Conservation (phyloP, 2,329 filamentous ascomycete species). For the Westerdykella sp. region DNA sequence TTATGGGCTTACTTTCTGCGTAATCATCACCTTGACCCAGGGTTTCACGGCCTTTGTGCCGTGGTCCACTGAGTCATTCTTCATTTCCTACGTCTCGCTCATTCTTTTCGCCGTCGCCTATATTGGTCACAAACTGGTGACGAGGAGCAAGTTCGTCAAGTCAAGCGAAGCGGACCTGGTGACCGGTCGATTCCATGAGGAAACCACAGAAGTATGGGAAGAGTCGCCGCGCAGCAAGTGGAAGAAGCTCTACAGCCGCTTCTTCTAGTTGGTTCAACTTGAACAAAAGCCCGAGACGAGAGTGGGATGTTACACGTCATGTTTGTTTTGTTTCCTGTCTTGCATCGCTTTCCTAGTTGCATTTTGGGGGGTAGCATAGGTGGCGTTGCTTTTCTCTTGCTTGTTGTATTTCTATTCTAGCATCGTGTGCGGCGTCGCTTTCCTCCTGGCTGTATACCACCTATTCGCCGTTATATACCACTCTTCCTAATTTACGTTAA, state of each 20-base stretch:
- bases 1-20: constrained; percentile 35
- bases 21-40: constrained; percentile 38
- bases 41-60: constrained; percentile 40
- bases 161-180: constrained; percentile 40
- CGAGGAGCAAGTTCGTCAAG: constrained; percentile 36
- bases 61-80: constrained; percentile 33
- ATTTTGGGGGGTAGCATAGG: background rate
- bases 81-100: constrained; percentile 37
- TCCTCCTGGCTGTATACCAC: no score
- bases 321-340: constrained; percentile 1
- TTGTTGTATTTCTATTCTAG: no score
- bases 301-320: background rate
- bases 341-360: background rate
- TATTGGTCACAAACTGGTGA: constrained; percentile 50
- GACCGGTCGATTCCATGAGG: constrained; percentile 34
- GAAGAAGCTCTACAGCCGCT: constrained; percentile 25
- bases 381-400: background rate
- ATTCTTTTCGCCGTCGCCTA: constrained; percentile 47
- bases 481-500: background rate
- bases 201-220: constrained; percentile 28
- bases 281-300: background rate
- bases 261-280: constrained; percentile 10
- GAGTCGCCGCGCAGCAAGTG: constrained; percentile 26
- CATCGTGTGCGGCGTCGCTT: no score
- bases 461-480: background rate